phyloP scores from a whole-genome alignment of 306 rosid genomes.

The Carpinus viminea region DNA sequence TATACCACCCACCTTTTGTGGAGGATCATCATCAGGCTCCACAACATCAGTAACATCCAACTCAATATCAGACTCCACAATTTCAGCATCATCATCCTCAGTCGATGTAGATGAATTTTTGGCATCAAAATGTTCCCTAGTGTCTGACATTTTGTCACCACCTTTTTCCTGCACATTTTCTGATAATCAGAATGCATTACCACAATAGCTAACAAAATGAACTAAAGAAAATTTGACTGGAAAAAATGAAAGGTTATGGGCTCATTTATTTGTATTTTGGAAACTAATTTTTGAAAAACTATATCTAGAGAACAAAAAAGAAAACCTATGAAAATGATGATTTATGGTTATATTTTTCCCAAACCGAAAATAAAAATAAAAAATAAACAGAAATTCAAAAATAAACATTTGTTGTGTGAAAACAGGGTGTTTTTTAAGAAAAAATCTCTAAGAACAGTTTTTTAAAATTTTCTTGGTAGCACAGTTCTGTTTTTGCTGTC shows the following conservation, averaged over 20 bases:
- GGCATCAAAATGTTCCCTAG: conserved; percentile 29
- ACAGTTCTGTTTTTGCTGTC: neutral
- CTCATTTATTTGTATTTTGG: neutral
- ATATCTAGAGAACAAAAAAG: neutral
- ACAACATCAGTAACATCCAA: conserved; percentile 61
- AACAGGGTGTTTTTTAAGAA: neutral
- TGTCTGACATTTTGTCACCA: conserved; percentile 23
- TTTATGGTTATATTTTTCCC: neutral
- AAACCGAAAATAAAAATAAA: neutral
- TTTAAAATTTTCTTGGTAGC: too few relatives aligned
- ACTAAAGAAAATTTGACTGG: neutral
- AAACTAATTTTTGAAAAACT: neutral
- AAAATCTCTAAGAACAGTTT: neutral
- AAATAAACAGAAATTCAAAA: too few relatives aligned
- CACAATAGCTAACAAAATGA: conserved; percentile 10
- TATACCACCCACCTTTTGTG: conserved; percentile 52
- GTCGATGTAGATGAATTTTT: conserved; percentile 21
- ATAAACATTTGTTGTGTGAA: too few relatives aligned
- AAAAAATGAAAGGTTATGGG: neutral
- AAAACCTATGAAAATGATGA: neutral
- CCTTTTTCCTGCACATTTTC: conserved; percentile 47
- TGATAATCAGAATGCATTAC: conserved; percentile 11
- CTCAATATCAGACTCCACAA: conserved; percentile 78
- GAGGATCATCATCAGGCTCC: conserved; percentile 75
- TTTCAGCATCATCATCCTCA: conserved; percentile 39